phyloP scores from a whole-genome alignment of 768 basidiomycete genomes.

The Boletus rubescentipes region DNA sequence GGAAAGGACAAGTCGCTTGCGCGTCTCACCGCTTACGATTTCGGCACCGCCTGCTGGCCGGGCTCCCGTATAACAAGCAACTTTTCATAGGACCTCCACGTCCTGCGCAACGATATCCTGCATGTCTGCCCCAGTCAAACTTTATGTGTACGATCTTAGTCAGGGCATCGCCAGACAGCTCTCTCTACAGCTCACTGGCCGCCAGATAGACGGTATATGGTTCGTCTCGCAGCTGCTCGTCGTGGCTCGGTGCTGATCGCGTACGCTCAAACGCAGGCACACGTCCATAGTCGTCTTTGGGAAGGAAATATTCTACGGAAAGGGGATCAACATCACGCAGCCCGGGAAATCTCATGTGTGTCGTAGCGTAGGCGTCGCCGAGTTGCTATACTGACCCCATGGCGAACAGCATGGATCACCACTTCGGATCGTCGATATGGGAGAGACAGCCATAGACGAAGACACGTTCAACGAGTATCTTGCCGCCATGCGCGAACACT shows the following conservation, averaged over 20 bases:
- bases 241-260: slow-evolving; percentile 6
- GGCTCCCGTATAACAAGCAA: not conserved
- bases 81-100: not conserved
- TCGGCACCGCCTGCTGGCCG: slow-evolving; percentile 3
- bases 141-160: slow-evolving; percentile 92
- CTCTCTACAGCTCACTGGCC: slow-evolving; percentile 78
- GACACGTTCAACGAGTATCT: slow-evolving; percentile 87
- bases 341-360: slow-evolving; percentile 86
- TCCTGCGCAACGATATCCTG: not conserved
- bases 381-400: not conserved
- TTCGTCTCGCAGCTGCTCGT: slow-evolving; percentile 32
- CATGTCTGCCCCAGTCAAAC: slow-evolving; percentile 51
- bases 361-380: slow-evolving; percentile 2
- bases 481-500: slow-evolving; percentile 68
- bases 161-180: slow-evolving; percentile 80
- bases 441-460: slow-evolving; percentile 77
- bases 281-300: slow-evolving; percentile 88
- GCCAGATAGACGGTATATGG: slow-evolving; percentile 95
- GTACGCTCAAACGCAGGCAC: slow-evolving; percentile 57
- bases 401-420: slow-evolving; percentile 68
- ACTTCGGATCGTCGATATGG: slow-evolving; percentile 67
- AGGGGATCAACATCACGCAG: slow-evolving; percentile 67
- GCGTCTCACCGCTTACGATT: slow-evolving; percentile 7
- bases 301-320: slow-evolving; percentile 88
- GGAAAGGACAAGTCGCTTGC: slow-evolving; percentile 10